A percentile compares a stretch with the other conserved stretches of the same genome.
Conservation (phyloP, 139 green algal species). For the Chlamydomonas sp. region DNA sequence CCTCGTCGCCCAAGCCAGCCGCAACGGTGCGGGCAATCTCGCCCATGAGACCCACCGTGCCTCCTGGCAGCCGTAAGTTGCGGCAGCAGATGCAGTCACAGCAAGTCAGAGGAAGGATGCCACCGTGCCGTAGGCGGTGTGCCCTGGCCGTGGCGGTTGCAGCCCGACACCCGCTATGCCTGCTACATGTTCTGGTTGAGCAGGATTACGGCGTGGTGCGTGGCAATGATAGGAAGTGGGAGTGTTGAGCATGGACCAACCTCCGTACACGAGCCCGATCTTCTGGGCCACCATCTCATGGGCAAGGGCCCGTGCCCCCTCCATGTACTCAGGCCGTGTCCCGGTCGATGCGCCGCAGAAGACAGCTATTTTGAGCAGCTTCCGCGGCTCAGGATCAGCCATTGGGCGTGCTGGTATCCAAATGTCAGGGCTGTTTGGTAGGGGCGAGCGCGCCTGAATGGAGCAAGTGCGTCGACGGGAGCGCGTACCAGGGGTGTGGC, state of each 20-base stretch:
- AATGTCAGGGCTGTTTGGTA: not conserved
- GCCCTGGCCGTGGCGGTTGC: no score
- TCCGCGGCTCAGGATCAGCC: not conserved
- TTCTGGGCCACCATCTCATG: constrained; percentile 62
- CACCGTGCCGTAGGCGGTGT: no score
- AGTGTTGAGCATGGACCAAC: constrained; percentile 9
- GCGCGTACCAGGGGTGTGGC: no score
- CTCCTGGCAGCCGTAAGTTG: constrained; percentile 42
- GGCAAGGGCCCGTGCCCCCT: constrained; percentile 53
- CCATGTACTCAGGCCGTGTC: constrained; percentile 56
- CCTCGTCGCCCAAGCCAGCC: constrained; percentile 53
- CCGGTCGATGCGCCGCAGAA: constrained; percentile 74
- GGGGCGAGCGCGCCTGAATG: no score
- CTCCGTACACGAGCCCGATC: constrained; percentile 80
- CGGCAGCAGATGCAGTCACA: not conserved
- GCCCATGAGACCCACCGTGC: constrained; percentile 86
- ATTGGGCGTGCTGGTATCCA: not conserved
- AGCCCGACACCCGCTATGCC: no score
- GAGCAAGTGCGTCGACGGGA: no score
- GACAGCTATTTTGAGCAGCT: constrained; percentile 44
- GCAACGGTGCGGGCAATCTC: constrained; percentile 71
- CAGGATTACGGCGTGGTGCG: no score
- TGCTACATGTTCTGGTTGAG: no score
- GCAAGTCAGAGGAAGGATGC: not conserved
- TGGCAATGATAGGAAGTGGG: no score